Evolutionary conservation across 139 green algal genomes (phyloP), one percentile per base, ranked within the genome.

Genomic region (Haematococcus lacustris): DNA sequence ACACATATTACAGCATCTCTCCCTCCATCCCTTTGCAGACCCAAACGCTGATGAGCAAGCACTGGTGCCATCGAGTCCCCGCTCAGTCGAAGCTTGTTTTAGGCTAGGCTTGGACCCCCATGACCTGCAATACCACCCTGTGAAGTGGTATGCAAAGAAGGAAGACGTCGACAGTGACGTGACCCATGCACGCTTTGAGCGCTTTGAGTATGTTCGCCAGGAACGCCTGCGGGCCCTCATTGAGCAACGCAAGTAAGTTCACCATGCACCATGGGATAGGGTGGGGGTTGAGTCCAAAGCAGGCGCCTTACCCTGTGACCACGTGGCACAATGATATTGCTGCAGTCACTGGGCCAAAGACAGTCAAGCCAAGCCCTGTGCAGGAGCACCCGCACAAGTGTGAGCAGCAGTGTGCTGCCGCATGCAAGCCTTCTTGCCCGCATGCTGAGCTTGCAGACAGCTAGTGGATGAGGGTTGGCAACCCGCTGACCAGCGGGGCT

Each of bases 1-100:
- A 5, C 37, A 37, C 26, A 25, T 5, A 65, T 30, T 5, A 65
- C 21, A 65, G 21, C 33, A 7, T 59, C 21, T 5, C 30, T 23
- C 38, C 3, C 35, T 39, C 57, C 1, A n/a, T 37, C 43, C 39
- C 38, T 78, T 2, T 34, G 75, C 82, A 84, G 86, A 93, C 69
- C 76, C 80, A 4, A 85, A 68, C 32, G 65, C 73, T 5, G 66
- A 65, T 3, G 77, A 82, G 38, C 70, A 40, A 21, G 39, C 76
- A 3, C 78, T 90, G 38, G 82, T 91, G 35, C 89, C 88, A 50
- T 91, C 82, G 43, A 92, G 82, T 71, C 90, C 91, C 0, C 84
- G 89, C 30, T 93, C 85, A 21, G 82, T 95, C 9, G 85, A 97
- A 71, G 89, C 92, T 0, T 97, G 88, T 80, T 87, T 94, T 60